Percentiles rank a stretch among this genome's conserved stretches.
phyloP scores from a whole-genome alignment of 176 grass and related monocot genomes.

The Ananas comosus region DNA sequence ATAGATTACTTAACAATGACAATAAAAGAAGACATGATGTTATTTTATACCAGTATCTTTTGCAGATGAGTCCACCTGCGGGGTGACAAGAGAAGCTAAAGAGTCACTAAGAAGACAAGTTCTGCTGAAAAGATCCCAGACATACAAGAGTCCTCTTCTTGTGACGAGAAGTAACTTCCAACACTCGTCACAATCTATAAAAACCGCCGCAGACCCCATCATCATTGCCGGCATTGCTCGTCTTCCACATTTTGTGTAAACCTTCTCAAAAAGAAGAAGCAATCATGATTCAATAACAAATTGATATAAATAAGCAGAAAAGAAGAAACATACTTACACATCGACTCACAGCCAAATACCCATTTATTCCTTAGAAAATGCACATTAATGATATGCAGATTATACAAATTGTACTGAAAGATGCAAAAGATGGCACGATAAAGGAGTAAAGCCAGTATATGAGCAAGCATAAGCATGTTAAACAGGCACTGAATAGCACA shows the following conservation, averaged over 20 bases:
- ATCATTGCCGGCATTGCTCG: constrained; percentile 83
- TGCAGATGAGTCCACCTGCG: constrained; percentile 38
- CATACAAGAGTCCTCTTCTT: constrained; percentile 63
- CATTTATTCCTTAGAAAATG: not conserved
- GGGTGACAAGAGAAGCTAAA: constrained; percentile 52
- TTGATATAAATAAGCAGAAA: constrained; percentile 5
- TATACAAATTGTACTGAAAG: too few species aligned
- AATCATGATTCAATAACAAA: not conserved
- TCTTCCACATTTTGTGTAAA: constrained; percentile 82
- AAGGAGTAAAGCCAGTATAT: too few species aligned
- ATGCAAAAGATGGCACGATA: not conserved
- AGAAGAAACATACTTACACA: not conserved
- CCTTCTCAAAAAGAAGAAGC: constrained; percentile 35
- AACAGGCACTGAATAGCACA: too few species aligned
- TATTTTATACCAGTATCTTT: constrained; percentile 71
- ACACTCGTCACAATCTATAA: constrained; percentile 76
- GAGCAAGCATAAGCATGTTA: too few species aligned
- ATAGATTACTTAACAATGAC: not conserved
- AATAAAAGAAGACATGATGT: constrained; percentile 5
- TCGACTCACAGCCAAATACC: not conserved
- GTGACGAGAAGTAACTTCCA: constrained; percentile 90
- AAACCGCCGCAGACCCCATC: constrained; percentile 76
- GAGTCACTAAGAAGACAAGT: constrained; percentile 77
- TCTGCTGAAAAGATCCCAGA: constrained; percentile 82
- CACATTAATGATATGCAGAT: too few species aligned